Evolutionary conservation across 306 rosid genomes (phyloP).

Genomic region (Malus fusca): DNA sequence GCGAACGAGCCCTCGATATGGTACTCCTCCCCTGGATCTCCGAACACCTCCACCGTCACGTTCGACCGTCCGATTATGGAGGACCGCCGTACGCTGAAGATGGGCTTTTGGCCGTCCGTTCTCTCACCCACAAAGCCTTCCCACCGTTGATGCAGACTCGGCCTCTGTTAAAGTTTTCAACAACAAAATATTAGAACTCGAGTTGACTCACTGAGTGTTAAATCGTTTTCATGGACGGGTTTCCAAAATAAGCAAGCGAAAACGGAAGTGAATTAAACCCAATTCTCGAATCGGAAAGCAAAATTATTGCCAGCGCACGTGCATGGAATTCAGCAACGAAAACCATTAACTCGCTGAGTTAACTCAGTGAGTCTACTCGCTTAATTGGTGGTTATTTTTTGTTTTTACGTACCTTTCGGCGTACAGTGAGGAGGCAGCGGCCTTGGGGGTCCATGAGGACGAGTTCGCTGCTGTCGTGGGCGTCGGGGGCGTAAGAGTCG

Average conservation of each 20-base stretch:
- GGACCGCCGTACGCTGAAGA: constrained; percentile 73
- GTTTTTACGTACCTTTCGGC: constrained; percentile 45
- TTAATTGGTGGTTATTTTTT: not conserved
- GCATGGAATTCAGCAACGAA: not conserved
- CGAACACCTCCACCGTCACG: constrained; percentile 59
- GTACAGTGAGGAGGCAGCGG: constrained; percentile 83
- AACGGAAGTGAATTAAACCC: not conserved
- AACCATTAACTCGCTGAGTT: not conserved
- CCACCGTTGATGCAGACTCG: constrained; percentile 93
- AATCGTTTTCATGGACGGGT: not conserved
- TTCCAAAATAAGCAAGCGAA: not conserved
- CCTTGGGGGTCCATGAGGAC: constrained; percentile 89
- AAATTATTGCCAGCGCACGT: not conserved
- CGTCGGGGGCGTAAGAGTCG: constrained; percentile 66
- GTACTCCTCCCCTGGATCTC: constrained; percentile 40
- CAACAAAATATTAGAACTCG: not conserved
- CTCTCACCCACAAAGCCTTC: constrained; percentile 86
- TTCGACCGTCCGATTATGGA: constrained; percentile 79
- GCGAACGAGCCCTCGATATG: constrained; percentile 74
- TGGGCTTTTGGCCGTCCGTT: constrained; percentile 60
- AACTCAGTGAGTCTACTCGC: constrained; percentile 20
- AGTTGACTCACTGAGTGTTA: not conserved
- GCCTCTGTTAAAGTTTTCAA: constrained; percentile 40
- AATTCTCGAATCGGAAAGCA: no score
- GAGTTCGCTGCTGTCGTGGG: constrained; percentile 48